phyloP scores from a whole-genome alignment of 2,329 filamentous ascomycete genomes.

The Penicillium palitans region DNA sequence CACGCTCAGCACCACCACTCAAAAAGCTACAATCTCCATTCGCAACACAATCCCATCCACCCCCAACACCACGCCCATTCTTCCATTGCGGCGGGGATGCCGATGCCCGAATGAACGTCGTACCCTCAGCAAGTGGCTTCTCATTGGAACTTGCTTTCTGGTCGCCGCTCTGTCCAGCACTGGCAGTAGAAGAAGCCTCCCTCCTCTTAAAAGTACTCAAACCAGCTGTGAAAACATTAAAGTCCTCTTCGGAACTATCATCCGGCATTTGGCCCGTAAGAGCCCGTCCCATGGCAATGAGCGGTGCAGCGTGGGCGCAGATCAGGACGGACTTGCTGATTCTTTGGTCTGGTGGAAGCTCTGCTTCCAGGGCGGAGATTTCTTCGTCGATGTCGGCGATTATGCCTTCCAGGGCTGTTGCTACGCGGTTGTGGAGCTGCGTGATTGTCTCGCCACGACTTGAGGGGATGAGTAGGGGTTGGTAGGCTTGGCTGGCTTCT shows the following conservation, averaged over 20 bases:
- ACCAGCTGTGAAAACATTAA: slow-evolving; percentile 79
- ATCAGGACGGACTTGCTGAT: slow-evolving; percentile 65
- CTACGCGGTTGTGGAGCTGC: slow-evolving; percentile 77
- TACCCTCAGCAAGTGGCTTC: slow-evolving; percentile 30
- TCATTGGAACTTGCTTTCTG: slow-evolving; percentile 11
- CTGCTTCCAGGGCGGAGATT: slow-evolving; percentile 38
- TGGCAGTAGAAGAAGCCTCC: slow-evolving; percentile 20
- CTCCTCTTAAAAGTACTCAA: slow-evolving; percentile 67
- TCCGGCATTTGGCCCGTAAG: slow-evolving; percentile 77
- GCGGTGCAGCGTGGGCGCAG: slow-evolving; percentile 83
- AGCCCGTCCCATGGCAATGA: slow-evolving; percentile 81
- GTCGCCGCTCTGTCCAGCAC: slow-evolving; percentile 26
- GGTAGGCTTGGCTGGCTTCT: slow-evolving; percentile 48
- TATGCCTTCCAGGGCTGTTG: slow-evolving; percentile 67
- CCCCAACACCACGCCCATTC: slow-evolving; percentile 62
- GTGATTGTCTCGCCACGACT: slow-evolving; percentile 75
- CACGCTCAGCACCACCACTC: slow-evolving; percentile 76
- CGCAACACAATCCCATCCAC: slow-evolving; percentile 75
- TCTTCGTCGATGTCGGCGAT: slow-evolving; percentile 69
- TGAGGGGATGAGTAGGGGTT: slow-evolving; percentile 66
- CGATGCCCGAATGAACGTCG: slow-evolving; percentile 26
- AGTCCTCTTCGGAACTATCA: slow-evolving; percentile 72
- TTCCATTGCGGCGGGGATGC: slow-evolving; percentile 52
- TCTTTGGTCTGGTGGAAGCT: slow-evolving; percentile 57
- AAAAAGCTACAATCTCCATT: slow-evolving; percentile 88